Base-by-base conservation (phyloP, 306 rosid species). In the Fragaria vesca region DNA sequence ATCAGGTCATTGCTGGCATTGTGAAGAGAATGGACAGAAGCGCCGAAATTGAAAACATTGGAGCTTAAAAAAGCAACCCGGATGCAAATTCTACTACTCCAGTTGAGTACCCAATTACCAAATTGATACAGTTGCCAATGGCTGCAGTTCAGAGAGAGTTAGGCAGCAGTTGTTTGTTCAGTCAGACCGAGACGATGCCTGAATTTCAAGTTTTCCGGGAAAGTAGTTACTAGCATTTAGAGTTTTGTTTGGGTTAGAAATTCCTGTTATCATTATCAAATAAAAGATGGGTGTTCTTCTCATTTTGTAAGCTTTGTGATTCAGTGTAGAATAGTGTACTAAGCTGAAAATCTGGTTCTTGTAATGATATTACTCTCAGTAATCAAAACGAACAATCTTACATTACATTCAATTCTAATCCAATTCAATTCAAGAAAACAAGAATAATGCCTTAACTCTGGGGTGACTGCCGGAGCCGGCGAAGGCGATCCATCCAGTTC, bases 1-100 rank as follows among this genome's bases (percentile, higher is more conserved):
- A 78, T 81, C 89, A 96, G 98, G 98, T 96, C 60, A 93, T 95
- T 66, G 97, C 97, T 32, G 99, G 99, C 68, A 93, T 93, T 69
- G 83, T 91, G 20, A 96, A 93, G 89, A 96, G 98, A 93, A 45
- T 90, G 84, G 89, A 95, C 80, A 93, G 86, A 81, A 81, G 89
- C 71, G 93, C 99, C 30, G 91, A 82, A 1, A 84, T 93, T 57
- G 99, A 91, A 80, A 95, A 93, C 36, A 73, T 95, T 18, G 86
- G 83, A 50, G 97, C 98, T 77, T 95, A 82, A 88, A 77, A 68
- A 81, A 45, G 75, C 82, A 16, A 12, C 32, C 5, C 5, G 3
- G 17, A 65, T 6, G 47, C 10, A 16, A 52, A 26, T 42, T 79
- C 81, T 79, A 46, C 77, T 76, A 46, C 77, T 76, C 62, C 62